A percentile compares a stretch with the other conserved stretches of the same genome.
These are phyloP conservation scores for Gyromitra esculenta DNA, from an alignment of 2,329 filamentous ascomycete species.

Conservation along the genomic window DNA sequence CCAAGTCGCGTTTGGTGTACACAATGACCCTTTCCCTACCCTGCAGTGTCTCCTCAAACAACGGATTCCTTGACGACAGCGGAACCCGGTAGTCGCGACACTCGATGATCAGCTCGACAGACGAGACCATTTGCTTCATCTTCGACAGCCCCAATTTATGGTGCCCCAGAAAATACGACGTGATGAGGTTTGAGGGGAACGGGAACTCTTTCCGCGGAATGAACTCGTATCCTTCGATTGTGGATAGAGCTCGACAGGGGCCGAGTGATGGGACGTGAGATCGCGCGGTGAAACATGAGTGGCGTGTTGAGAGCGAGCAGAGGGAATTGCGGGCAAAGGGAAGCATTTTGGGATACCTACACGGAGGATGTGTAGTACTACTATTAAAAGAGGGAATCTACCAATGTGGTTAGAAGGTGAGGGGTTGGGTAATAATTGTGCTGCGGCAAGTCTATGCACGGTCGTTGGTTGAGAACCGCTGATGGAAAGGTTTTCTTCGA, in stretches of 20 bases:
- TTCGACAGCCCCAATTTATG: constrained; percentile 81
- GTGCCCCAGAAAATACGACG: constrained; percentile 94
- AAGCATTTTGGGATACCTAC: constrained; percentile 17
- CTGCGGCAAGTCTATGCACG: constrained; percentile 12
- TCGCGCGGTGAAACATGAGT: constrained; percentile 1
- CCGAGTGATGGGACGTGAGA: constrained; percentile 21
- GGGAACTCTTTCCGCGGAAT: constrained; percentile 78
- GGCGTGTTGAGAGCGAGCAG: not conserved
- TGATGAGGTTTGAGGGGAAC: constrained; percentile 76
- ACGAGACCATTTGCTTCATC: constrained; percentile 82
- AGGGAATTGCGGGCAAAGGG: constrained; percentile 13
- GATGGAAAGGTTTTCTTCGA: constrained; percentile 12
- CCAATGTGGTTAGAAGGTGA: constrained; percentile 29
- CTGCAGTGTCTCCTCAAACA: constrained; percentile 78
- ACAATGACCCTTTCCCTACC: constrained; percentile 77
- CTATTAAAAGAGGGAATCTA: constrained; percentile 14
- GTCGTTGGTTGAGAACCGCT: constrained; percentile 14
- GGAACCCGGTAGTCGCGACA: constrained; percentile 94
- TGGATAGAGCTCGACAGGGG: constrained; percentile 16
- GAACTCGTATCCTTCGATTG: constrained; percentile 64
- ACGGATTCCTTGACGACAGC: constrained; percentile 85
- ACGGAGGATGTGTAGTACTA: constrained; percentile 5
- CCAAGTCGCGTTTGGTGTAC: constrained; percentile 89
- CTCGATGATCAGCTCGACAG: constrained; percentile 88
- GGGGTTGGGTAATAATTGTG: constrained; percentile 30